Base-by-base conservation (phyloP, 2,329 filamentous ascomycete genomes). In the Stemphylium beticola region DNA sequence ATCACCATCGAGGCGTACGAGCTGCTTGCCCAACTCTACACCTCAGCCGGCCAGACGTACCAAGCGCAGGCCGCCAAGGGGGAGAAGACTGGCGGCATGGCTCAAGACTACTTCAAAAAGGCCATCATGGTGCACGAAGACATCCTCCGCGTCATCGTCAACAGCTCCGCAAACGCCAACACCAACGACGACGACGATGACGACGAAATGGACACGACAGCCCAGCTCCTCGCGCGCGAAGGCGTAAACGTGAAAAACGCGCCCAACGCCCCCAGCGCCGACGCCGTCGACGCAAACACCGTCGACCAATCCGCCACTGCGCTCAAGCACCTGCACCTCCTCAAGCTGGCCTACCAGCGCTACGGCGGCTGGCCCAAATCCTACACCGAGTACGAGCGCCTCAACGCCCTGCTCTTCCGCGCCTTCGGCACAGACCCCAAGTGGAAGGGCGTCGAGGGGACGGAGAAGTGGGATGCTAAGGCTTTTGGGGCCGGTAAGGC, bases 1-100 rank as follows among this genome's bases (percentile, higher is more conserved):
- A 73, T 78, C 24, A 82, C 81, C 0, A 65, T 83, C 47, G 78
- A 82, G 49, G 79, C 81, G 60, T 81, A 77, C 56, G 77, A 78
- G 58, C 71, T 83, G 10, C 77, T 84, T 4, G 80, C 80, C 0
- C 73, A 79, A 32, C 74, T 84, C 1, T 83, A 81, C 73, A 82
- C 80, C 5, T 71, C 67, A 11, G 72, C 72, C 7, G 76, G 69
- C 7, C 70, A 74, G 32, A 65, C 71, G 43, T 74, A 75, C 56
- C 75, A 79, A 55, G 69, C 74, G 6, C 71, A 72, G 49, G 68
- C 70, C 0, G 58, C 58, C 4, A 70, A 66, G 38, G 65, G 58
- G 11, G 70, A 75, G 53, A 76, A 76, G 67, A 69, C 68, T 1
- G 67, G 65, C 18, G 59, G 61, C 9, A 63, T 76, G 6, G 75